A percentile compares a stretch with the other conserved stretches of the same genome.
Conservation (phyloP, 495 filamentous ascomycete genomes). For the Penicillium argentinense region DNA sequence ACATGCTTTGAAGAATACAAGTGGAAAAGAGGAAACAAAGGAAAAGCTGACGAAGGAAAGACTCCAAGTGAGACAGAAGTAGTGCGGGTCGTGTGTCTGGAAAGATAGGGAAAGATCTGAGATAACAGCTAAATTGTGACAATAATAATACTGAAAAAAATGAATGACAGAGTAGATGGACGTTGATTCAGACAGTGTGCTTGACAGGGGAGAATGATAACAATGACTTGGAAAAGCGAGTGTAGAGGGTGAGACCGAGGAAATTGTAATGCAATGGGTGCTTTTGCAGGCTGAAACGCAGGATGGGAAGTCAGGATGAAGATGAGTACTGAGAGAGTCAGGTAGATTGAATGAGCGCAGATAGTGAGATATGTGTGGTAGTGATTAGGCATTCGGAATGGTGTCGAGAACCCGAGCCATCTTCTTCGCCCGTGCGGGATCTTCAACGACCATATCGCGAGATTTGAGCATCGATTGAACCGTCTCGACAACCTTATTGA, state of each 20-base stretch:
- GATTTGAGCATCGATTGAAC: slow-evolving; percentile 59
- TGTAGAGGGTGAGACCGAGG: too few species aligned
- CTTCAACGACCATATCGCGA: slow-evolving; percentile 65
- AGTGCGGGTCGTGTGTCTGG: too few species aligned
- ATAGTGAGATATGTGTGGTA: neutral
- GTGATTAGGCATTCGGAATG: slow-evolving; percentile 20
- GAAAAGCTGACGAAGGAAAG: too few species aligned
- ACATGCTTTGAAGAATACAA: neutral
- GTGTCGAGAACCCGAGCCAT: slow-evolving; percentile 51
- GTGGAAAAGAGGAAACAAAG: neutral
- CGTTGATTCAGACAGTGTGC: too few species aligned
- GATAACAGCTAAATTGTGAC: too few species aligned
- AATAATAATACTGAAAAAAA: too few species aligned
- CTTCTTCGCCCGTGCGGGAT: slow-evolving; percentile 58
- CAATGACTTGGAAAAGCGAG: too few species aligned
- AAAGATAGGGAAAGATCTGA: too few species aligned
- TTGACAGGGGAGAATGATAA: too few species aligned
- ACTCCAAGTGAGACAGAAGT: too few species aligned
- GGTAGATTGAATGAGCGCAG: neutral
- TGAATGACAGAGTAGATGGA: too few species aligned
- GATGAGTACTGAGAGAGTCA: neutral
- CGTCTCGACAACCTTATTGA: slow-evolving; percentile 77
- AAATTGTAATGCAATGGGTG: slow-evolving; percentile 1
- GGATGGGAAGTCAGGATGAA: too few species aligned
- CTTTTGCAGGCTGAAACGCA: neutral